A percentile compares a stretch with the other conserved stretches of the same genome.
Conservation (phyloP, 805 yeast genomes). For the Sugiyamaella americana region DNA sequence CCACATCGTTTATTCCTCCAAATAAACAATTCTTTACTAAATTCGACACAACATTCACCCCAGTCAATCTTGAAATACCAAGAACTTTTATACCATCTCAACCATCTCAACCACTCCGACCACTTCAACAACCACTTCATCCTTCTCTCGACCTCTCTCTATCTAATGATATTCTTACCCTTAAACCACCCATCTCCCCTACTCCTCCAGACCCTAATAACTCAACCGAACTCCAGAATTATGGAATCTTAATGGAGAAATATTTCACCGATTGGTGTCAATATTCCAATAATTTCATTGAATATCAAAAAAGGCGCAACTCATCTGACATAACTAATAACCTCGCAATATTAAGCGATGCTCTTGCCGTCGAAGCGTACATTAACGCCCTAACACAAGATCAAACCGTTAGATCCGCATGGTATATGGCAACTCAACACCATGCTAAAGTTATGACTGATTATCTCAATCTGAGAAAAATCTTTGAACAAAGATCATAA, state of each 20-base stretch:
- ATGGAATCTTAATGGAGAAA: slow-evolving; percentile 14
- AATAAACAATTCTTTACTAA: not conserved
- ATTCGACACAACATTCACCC: slow-evolving; percentile 9
- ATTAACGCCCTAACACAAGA: slow-evolving; percentile 24
- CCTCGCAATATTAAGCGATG: slow-evolving; percentile 9
- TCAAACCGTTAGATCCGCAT: slow-evolving; percentile 18
- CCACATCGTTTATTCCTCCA: not conserved
- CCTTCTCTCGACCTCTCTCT: slow-evolving; percentile 10
- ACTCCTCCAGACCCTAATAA: slow-evolving; percentile 16
- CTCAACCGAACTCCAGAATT: slow-evolving; percentile 15
- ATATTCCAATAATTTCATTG: slow-evolving; percentile 19
- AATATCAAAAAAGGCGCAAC: slow-evolving; percentile 23
- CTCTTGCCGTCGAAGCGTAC: slow-evolving; percentile 16
- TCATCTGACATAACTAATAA: slow-evolving; percentile 20
- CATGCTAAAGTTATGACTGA: slow-evolving; percentile 16
- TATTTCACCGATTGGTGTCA: slow-evolving; percentile 24
- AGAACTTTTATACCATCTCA: not conserved
- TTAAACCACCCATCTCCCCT: slow-evolving; percentile 22
- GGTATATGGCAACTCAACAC: slow-evolving; percentile 17
- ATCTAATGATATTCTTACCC: slow-evolving; percentile 16
- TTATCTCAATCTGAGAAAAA: slow-evolving; percentile 6
- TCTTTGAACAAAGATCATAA: too few species aligned
- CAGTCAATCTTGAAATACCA: slow-evolving; percentile 6
- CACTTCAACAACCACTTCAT: not conserved
- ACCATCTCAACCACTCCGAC: not conserved